Base-by-base conservation (phyloP, 148 eudicot species). In the Nepenthes gracilis region DNA sequence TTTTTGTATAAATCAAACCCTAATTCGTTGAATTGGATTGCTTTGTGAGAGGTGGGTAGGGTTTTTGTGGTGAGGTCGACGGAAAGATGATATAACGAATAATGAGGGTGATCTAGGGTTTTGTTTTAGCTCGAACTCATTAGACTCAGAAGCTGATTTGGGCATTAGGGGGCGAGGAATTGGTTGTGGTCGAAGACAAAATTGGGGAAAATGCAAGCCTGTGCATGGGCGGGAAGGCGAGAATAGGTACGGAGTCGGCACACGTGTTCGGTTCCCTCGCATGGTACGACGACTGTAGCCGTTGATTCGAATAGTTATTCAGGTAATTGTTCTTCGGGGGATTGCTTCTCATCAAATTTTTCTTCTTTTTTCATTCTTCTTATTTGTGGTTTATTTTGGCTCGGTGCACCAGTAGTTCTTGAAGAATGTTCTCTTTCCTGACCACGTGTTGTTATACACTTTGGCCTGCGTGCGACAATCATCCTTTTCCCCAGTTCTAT, bases 131-230 rank as follows among this genome's bases (percentile, higher is more conserved):
- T 55, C 36, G 11, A 2, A 11, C 33, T 55, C 8, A 35, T 9
- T 8, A 9, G 58, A 52, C n/a, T 1, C n/a, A 10, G 58, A 55
- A 55, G 4, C 33, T 55, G 58, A 52, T 40, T 9, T 55, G 36
- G 58, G 58, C 36, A 2, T 65, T 43, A 10, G 54, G 8, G 32
- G 2, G 9, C 37, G 14, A 12, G 61, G 61, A 23, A 65, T 65
- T 65, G 60, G 56, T 65, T 54, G 61, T 65, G 68, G 35, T 55
- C 61, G 61, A 65, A 55, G 61, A 54, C 45, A 35, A 45, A 65
- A 40, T 36, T 65, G 60, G 68, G 54, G 54, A 65, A 65, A 65
- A 65, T 65, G 68, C 68, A 57, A 65, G 68, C 61, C 61, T 65
- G 56, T 65, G 68, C 68, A 65, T 65, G 68, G 68, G 67, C 38